A percentile compares a stretch with the other conserved stretches of the same genome.
Evolutionary conservation across 768 basidiomycete genomes (phyloP).

Genomic region (Amanita inopinata): DNA sequence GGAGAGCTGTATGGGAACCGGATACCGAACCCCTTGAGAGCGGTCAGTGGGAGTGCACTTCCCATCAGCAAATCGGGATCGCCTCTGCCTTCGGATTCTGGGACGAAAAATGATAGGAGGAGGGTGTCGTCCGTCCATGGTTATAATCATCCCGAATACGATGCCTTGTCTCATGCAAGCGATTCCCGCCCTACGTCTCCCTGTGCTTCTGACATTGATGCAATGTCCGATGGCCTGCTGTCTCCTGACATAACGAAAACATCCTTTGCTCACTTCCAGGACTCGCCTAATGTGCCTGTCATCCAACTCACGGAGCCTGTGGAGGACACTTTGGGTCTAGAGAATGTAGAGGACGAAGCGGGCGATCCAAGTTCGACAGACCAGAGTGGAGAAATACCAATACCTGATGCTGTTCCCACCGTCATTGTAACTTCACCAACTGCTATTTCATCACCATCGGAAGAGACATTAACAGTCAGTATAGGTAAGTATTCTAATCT

Average conservation of each 20-base stretch:
- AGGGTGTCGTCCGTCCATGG: background rate
- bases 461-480: too few relatives aligned
- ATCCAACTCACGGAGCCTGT: background rate
- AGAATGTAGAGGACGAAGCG: too few relatives aligned
- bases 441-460: too few relatives aligned
- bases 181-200: conserved; percentile 5
- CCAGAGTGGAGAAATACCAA: too few relatives aligned
- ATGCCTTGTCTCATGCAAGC: background rate
- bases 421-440: too few relatives aligned
- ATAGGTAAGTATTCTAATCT: too few relatives aligned
- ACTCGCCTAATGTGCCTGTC: background rate
- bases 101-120: background rate
- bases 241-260: conserved; percentile 1
- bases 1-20: conserved; percentile 72
- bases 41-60: conserved; percentile 19
- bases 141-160: background rate
- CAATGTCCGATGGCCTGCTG: background rate
- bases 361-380: too few relatives aligned
- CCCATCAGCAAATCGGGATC: conserved; percentile 18
- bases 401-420: too few relatives aligned
- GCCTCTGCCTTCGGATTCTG: conserved; percentile 10
- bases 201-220: conserved; percentile 4
- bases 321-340: background rate
- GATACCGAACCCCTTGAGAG: conserved; percentile 42
- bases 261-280: background rate